Conservation (phyloP, 2,329 filamentous ascomycete genomes). For the Ophiostoma fasciatum region DNA sequence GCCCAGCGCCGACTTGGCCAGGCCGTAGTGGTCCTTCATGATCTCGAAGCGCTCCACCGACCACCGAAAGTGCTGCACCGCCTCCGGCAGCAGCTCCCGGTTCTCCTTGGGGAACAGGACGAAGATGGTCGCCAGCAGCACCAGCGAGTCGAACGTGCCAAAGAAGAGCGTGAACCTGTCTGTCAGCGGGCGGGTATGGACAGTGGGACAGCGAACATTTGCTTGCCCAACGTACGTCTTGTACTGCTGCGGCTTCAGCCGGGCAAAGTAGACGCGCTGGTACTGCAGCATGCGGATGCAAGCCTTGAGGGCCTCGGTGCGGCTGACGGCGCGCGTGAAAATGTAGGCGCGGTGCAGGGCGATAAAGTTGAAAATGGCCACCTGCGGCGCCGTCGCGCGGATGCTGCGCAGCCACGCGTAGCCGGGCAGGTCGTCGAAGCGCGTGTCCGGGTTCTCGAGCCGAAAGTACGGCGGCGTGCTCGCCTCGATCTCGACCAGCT, state of each 20-base stretch:
- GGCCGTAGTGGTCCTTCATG: conserved; percentile 36
- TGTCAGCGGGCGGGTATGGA: too few relatives aligned
- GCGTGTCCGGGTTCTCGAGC: conserved; percentile 38
- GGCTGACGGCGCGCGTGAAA: conserved; percentile 38
- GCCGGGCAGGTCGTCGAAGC: conserved; percentile 38
- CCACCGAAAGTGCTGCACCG: conserved; percentile 43
- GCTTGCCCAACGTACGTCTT: too few relatives aligned
- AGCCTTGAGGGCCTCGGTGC: conserved; percentile 40
- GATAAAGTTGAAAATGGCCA: conserved; percentile 39
- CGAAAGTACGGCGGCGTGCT: conserved; percentile 38
- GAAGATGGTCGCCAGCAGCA: conserved; percentile 44
- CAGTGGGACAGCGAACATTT: too few relatives aligned
- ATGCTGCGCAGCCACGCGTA: conserved; percentile 35
- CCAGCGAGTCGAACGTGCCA: conserved; percentile 48
- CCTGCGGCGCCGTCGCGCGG: conserved; percentile 32
- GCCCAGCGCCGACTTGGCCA: conserved; percentile 38
- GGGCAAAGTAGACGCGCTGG: conserved; percentile 34
- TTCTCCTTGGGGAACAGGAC: conserved; percentile 46
- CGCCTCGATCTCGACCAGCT: conserved; percentile 31
- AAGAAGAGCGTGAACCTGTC: conserved; percentile 42
- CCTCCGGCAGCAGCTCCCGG: conserved; percentile 28
- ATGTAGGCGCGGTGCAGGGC: conserved; percentile 48
- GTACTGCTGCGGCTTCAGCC: conserved; percentile 35
- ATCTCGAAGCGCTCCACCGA: conserved; percentile 42
- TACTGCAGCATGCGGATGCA: conserved; percentile 39